phyloP scores from a whole-genome alignment of 2,329 filamentous ascomycete species.

The Calycina herbarum region DNA sequence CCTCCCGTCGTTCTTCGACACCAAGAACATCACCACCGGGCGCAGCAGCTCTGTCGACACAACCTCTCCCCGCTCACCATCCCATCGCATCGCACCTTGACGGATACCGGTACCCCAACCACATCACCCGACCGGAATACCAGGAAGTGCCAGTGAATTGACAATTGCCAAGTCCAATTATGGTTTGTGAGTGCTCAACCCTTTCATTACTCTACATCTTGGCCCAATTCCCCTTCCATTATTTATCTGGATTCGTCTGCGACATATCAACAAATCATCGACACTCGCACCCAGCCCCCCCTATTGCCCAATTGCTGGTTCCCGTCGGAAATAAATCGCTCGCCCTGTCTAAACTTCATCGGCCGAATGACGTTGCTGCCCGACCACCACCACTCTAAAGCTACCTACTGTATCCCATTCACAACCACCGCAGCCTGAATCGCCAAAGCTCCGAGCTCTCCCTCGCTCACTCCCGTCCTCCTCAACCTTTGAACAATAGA shows the following conservation, averaged over 20 bases:
- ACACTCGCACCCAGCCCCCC: background rate
- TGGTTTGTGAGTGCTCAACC: slow-evolving; percentile 30
- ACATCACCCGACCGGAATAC: slow-evolving; percentile 11
- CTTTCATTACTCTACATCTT: slow-evolving; percentile 8
- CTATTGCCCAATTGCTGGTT: background rate
- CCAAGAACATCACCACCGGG: no score
- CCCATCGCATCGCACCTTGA: no score
- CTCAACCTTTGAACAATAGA: background rate
- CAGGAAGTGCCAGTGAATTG: background rate
- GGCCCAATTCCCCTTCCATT: background rate
- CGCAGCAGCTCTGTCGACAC: no score
- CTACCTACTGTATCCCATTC: background rate
- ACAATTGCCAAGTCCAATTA: slow-evolving; percentile 23
- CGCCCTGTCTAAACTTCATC: background rate
- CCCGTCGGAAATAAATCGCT: background rate
- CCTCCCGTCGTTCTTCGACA: no score
- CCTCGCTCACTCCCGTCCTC: background rate
- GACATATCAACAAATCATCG: background rate
- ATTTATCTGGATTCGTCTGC: no score
- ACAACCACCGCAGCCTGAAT: background rate
- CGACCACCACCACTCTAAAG: background rate
- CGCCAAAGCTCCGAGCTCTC: background rate
- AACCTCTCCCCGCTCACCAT: no score
- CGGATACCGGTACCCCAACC: background rate
- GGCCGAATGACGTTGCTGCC: slow-evolving; percentile 14